Percentiles rank a stretch among this genome's conserved stretches.
phyloP scores from a whole-genome alignment of 129 eudicot species.

The Pulicaria dysenterica region DNA sequence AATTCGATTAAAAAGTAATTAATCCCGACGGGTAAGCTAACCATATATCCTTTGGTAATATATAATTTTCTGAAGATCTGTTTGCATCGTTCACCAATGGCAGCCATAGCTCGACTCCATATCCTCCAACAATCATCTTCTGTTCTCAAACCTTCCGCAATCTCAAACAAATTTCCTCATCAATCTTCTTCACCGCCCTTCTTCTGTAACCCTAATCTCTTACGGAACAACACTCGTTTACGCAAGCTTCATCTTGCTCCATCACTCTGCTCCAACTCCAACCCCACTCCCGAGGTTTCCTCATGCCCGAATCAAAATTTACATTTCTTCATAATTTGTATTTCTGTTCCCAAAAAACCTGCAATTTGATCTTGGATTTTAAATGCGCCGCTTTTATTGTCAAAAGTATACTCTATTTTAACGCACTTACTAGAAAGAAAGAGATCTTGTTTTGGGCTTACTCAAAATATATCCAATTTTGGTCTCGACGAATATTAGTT shows the following conservation, averaged over 20 bases:
- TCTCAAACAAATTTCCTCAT: slow-evolving; percentile 21
- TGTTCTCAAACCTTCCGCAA: slow-evolving; percentile 28
- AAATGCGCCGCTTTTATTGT: not conserved
- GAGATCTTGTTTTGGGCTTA: not conserved
- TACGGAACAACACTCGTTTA: slow-evolving; percentile 18
- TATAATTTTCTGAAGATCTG: not conserved
- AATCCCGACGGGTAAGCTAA: too few species aligned
- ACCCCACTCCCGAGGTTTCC: slow-evolving; percentile 39
- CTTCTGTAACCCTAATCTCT: slow-evolving; percentile 34
- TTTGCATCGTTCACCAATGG: slow-evolving; percentile 29
- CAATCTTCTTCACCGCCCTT: slow-evolving; percentile 19
- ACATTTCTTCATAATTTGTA: not conserved
- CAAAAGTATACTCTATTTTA: too few species aligned
- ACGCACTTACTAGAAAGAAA: not conserved
- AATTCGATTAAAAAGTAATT: too few species aligned
- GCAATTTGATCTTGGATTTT: too few species aligned
- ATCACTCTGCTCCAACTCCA: slow-evolving; percentile 48
- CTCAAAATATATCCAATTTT: not conserved
- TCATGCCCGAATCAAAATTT: not conserved
- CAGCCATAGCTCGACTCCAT: slow-evolving; percentile 52
- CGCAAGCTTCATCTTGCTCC: slow-evolving; percentile 50
- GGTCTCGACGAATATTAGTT: not conserved
- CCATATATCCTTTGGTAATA: too few species aligned
- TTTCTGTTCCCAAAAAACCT: not conserved
- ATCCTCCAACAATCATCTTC: slow-evolving; percentile 49